Evolutionary conservation across 306 rosid species (phyloP).

Genomic region (Sicyos edulis): DNA sequence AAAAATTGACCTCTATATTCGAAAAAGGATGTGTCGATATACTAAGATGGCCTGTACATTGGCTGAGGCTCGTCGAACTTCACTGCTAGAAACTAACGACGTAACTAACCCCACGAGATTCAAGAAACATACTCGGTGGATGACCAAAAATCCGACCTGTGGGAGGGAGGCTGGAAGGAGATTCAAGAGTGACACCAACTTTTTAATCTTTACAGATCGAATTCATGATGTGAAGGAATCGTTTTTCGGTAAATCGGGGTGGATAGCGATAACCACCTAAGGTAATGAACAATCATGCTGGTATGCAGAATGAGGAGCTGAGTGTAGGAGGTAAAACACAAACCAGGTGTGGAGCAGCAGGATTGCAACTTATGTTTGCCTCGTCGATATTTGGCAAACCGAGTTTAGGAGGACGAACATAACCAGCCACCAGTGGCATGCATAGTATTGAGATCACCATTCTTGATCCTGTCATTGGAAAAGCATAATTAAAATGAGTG

Average conservation of each 20-base stretch:
- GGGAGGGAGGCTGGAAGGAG: not conserved
- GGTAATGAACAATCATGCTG: conserved; percentile 41
- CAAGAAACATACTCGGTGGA: not conserved
- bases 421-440: conserved; percentile 87
- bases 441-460: conserved; percentile 73
- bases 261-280: conserved; percentile 16
- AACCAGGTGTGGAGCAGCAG: conserved; percentile 89
- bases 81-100: not conserved
- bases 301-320: conserved; percentile 87
- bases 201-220: conserved; percentile 13
- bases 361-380: conserved; percentile 74
- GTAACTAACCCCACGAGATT: not conserved
- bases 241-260: conserved; percentile 19
- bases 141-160: conserved; percentile 1
- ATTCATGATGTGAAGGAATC: conserved; percentile 18
- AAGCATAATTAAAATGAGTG: conserved; percentile 21
- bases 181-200: conserved; percentile 22
- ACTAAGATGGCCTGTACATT: not conserved
- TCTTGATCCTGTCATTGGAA: conserved; percentile 62
- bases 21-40: not conserved
- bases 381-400: conserved; percentile 77
- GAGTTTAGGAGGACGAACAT: conserved; percentile 84
- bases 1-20: not conserved
- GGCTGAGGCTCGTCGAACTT: conserved; percentile 11
- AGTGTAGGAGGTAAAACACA: conserved; percentile 90